phyloP scores from a whole-genome alignment of 1,284 basidiomycete genomes.

The Pseudozyma hubeiensis region DNA sequence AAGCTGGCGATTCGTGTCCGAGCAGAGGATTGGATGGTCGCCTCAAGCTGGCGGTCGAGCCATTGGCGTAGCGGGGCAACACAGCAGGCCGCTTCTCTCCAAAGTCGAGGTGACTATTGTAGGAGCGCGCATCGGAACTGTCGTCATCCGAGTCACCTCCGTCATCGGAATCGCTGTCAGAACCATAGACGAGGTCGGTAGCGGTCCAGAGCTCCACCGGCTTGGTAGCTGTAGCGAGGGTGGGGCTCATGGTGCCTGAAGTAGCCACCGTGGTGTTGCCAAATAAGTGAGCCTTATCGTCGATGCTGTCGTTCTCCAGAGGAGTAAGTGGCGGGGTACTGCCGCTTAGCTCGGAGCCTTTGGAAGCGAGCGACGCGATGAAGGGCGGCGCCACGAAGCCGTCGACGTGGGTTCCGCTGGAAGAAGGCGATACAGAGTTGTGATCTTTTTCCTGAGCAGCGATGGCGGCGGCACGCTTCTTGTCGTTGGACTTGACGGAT shows the following conservation, averaged over 20 bases:
- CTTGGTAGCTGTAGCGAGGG: slow-evolving; percentile 5
- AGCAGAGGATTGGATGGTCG: slow-evolving; percentile 5
- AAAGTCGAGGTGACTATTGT: slow-evolving; percentile 21
- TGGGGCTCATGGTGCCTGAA: slow-evolving; percentile 24
- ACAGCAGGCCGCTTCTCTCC: slow-evolving; percentile 4
- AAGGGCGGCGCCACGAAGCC: slow-evolving; percentile 9
- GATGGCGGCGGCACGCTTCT: slow-evolving; percentile 39
- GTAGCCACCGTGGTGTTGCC: slow-evolving; percentile 12
- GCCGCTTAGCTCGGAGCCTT: slow-evolving; percentile 2
- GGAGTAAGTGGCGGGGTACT: slow-evolving; percentile 16
- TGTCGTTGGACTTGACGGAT: slow-evolving; percentile 45
- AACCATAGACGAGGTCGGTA: slow-evolving; percentile 48
- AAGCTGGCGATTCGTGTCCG: slow-evolving; percentile 18
- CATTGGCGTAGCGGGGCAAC: slow-evolving; percentile 22
- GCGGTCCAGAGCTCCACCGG: slow-evolving; percentile 44
- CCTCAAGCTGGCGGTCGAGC: slow-evolving; percentile 19
- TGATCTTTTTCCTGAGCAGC: slow-evolving; percentile 32
- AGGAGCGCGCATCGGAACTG: slow-evolving; percentile 22
- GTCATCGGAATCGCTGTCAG: slow-evolving; percentile 34
- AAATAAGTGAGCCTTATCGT: slow-evolving; percentile 33
- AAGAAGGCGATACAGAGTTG: slow-evolving; percentile 4
- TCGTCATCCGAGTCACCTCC: slow-evolving; percentile 19
- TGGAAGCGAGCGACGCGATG: slow-evolving; percentile 14
- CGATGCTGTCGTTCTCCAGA: slow-evolving; percentile 26
- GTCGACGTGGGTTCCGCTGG: slow-evolving; percentile 1